phyloP scores from a whole-genome alignment of 1,284 basidiomycete genomes.

The Ustilago crameri region DNA sequence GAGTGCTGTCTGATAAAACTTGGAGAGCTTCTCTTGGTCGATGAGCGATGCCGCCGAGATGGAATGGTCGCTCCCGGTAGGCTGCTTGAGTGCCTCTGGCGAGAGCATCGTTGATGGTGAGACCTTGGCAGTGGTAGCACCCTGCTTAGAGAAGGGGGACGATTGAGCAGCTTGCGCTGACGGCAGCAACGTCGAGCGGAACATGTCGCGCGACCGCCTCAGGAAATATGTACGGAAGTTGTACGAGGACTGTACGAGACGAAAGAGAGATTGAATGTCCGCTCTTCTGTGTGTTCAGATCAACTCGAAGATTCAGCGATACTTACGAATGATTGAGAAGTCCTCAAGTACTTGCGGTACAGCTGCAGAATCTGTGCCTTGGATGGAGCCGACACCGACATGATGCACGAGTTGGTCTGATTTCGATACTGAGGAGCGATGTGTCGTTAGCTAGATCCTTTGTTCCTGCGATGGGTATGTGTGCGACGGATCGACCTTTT shows the following conservation, averaged over 20 bases:
- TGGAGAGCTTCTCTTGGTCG: slow-evolving; percentile 42
- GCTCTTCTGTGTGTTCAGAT: not conserved
- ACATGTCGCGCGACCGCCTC: slow-evolving; percentile 64
- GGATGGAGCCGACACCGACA: slow-evolving; percentile 47
- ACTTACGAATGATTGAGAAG: slow-evolving; percentile 67
- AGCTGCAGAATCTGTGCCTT: slow-evolving; percentile 59
- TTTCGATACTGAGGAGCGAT: not conserved
- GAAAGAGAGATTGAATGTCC: not conserved
- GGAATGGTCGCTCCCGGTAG: slow-evolving; percentile 16
- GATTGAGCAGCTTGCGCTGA: slow-evolving; percentile 41
- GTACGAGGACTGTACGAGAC: slow-evolving; percentile 58
- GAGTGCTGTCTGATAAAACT: slow-evolving; percentile 57
- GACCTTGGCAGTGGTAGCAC: slow-evolving; percentile 47
- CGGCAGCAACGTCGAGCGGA: slow-evolving; percentile 59
- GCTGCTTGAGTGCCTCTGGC: slow-evolving; percentile 31
- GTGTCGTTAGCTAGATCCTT: no score
- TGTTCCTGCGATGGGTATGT: no score
- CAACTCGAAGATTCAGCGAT: not conserved
- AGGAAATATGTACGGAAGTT: slow-evolving; percentile 68
- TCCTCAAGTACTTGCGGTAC: slow-evolving; percentile 63
- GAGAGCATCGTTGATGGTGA: slow-evolving; percentile 53
- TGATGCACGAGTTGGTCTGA: not conserved
- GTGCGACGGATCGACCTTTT: no score
- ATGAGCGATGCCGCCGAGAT: slow-evolving; percentile 42
- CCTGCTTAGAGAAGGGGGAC: slow-evolving; percentile 58